Conservation (phyloP, 768 basidiomycete genomes). For the Suillus luteus region DNA sequence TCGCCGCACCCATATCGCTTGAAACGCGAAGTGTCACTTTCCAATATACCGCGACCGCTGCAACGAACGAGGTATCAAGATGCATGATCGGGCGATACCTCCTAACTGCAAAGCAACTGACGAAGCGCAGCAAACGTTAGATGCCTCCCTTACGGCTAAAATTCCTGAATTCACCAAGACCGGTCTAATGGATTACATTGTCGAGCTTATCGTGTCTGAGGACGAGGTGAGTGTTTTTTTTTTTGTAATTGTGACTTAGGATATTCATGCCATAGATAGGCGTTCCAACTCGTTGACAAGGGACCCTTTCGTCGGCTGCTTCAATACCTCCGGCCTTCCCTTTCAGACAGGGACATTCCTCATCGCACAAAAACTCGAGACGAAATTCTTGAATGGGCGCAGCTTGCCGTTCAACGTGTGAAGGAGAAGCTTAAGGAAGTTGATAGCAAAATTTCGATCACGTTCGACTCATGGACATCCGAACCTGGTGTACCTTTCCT, state of each 20-base stretch:
- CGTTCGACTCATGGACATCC: conserved; percentile 22
- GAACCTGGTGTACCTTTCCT: conserved; percentile 19
- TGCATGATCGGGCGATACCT: background rate
- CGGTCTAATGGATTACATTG: background rate
- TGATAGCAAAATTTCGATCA: conserved; percentile 7
- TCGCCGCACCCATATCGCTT: background rate
- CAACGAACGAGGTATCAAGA: background rate
- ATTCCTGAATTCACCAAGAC: background rate
- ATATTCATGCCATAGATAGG: background rate
- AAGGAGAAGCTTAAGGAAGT: background rate
- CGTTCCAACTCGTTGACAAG: conserved; percentile 1
- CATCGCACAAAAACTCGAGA: background rate
- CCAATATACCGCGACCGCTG: background rate
- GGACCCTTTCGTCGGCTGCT: background rate
- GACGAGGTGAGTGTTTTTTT: background rate
- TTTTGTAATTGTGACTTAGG: background rate
- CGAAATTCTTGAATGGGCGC: background rate
- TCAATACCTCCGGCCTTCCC: background rate
- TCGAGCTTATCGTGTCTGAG: background rate
- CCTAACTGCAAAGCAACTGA: background rate
- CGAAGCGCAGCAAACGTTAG: background rate
- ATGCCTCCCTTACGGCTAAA: background rate
- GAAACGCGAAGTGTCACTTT: background rate
- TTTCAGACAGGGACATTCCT: background rate
- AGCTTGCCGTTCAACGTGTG: background rate